phyloP scores from a whole-genome alignment of 2,329 filamentous ascomycete species.

The Diplodia sapinea region DNA sequence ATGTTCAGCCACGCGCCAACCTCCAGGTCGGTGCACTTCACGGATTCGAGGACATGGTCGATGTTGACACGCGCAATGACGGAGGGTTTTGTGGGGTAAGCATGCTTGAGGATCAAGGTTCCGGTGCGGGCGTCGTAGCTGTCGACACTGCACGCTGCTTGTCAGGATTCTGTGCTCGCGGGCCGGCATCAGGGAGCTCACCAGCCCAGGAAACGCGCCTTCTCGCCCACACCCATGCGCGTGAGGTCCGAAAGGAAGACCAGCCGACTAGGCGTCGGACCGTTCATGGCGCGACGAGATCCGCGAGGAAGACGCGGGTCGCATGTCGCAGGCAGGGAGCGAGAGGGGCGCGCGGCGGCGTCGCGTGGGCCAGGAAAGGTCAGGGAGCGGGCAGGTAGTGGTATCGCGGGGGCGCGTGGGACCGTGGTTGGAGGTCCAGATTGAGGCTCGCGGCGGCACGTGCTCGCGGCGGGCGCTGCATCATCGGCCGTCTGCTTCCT shows the following conservation, averaged over 20 bases:
- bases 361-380: neutral
- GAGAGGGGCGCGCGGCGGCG: neutral
- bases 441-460: constrained; percentile 29
- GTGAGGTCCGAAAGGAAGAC: constrained; percentile 58
- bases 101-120: constrained; percentile 70
- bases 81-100: constrained; percentile 56
- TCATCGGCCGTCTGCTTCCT: constrained; percentile 28
- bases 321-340: neutral
- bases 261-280: constrained; percentile 63
- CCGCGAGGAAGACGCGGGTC: neutral
- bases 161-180: constrained; percentile 17
- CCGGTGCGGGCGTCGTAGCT: constrained; percentile 64
- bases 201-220: constrained; percentile 93
- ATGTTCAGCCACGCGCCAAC: constrained; percentile 89
- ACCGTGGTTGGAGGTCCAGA: constrained; percentile 4
- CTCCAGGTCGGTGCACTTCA: constrained; percentile 68
- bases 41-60: constrained; percentile 68
- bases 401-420: neutral
- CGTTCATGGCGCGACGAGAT: constrained; percentile 38
- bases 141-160: constrained; percentile 57
- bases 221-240: constrained; percentile 63
- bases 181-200: constrained; percentile 54
- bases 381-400: neutral
- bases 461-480: constrained; percentile 24
- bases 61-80: constrained; percentile 70